Percentiles rank a stretch among this genome's conserved stretches.
These are phyloP conservation scores for Botryobasidium botryosum DNA, from an alignment of 768 basidiomycete genomes.

Conservation along the genomic window DNA sequence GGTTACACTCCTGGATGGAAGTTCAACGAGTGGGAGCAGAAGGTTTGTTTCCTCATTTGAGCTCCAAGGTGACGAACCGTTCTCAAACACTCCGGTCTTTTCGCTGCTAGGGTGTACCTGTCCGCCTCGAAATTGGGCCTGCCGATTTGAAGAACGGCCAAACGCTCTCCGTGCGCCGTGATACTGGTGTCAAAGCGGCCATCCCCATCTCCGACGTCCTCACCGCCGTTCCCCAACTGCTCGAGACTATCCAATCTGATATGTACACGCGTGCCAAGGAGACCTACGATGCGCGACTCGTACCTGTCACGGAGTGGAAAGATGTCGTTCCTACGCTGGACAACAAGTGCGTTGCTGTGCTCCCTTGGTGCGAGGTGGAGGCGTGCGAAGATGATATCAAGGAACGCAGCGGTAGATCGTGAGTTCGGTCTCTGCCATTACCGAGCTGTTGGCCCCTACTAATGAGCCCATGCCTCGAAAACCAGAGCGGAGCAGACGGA, in stretches of 20 bases:
- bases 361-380: constrained; percentile 94
- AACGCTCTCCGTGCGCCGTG: constrained; percentile 70
- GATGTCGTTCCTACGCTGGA: constrained; percentile 86
- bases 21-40: constrained; percentile 99
- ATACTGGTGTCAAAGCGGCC: constrained; percentile 44
- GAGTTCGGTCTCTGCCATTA: constrained; percentile 21
- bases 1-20: constrained; percentile 98
- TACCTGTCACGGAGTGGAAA: constrained; percentile 71
- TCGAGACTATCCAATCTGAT: constrained; percentile 74
- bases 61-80: background rate
- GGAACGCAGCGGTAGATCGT: constrained; percentile 77
- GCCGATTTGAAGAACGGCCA: constrained; percentile 73
- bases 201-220: constrained; percentile 34
- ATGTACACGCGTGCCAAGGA: constrained; percentile 72
- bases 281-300: constrained; percentile 51
- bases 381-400: constrained; percentile 97
- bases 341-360: constrained; percentile 65
- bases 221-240: constrained; percentile 38
- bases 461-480: constrained; percentile 5
- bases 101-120: constrained; percentile 62
- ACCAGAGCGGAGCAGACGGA: constrained; percentile 71
- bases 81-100: constrained; percentile 3
- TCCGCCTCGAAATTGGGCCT: constrained; percentile 94
- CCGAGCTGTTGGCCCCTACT: background rate
- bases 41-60: constrained; percentile 30